Evolutionary conservation across 768 basidiomycete genomes (phyloP).

Genomic region (Suillus weaverae): DNA sequence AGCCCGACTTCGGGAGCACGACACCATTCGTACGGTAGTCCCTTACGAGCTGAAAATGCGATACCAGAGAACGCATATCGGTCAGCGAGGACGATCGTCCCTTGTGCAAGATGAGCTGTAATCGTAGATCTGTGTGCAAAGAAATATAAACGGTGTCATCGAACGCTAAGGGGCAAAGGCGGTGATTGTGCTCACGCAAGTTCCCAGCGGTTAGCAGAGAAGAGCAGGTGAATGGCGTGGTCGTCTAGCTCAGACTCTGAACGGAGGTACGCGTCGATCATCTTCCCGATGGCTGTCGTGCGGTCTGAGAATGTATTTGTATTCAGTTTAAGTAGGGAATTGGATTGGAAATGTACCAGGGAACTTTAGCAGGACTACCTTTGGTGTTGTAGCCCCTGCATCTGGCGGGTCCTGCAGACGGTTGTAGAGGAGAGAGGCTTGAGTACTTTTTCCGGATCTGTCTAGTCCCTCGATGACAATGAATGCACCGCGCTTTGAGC

Average conservation of each 20-base stretch:
- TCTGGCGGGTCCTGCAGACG: slow-evolving; percentile 42
- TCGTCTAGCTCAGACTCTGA: slow-evolving; percentile 88
- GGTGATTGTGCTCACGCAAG: slow-evolving; percentile 56
- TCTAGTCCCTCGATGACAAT: slow-evolving; percentile 97
- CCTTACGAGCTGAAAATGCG: slow-evolving; percentile 77
- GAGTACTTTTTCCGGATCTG: slow-evolving; percentile 92
- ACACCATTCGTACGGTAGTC: slow-evolving; percentile 81
- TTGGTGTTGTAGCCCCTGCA: slow-evolving; percentile 7
- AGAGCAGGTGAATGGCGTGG: slow-evolving; percentile 87
- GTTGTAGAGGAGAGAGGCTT: slow-evolving; percentile 60
- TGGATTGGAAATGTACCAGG: slow-evolving; percentile 57
- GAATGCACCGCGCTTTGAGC: slow-evolving; percentile 62
- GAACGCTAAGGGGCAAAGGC: not conserved
- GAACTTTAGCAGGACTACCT: slow-evolving; percentile 74
- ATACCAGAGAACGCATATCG: slow-evolving; percentile 97
- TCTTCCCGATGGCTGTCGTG: slow-evolving; percentile 84
- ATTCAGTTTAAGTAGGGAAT: not conserved
- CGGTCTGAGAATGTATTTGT: slow-evolving; percentile 56
- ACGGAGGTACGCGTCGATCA: slow-evolving; percentile 91
- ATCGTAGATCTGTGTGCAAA: slow-evolving; percentile 54
- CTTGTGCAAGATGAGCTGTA: slow-evolving; percentile 52
- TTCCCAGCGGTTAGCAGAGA: slow-evolving; percentile 98
- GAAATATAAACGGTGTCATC: not conserved
- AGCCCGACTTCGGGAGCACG: slow-evolving; percentile 82
- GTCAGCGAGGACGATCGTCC: slow-evolving; percentile 82